These are phyloP conservation scores for Meyerozyma smithsonii DNA, from an alignment of 1,139 yeast species.

Conservation along the genomic window DNA sequence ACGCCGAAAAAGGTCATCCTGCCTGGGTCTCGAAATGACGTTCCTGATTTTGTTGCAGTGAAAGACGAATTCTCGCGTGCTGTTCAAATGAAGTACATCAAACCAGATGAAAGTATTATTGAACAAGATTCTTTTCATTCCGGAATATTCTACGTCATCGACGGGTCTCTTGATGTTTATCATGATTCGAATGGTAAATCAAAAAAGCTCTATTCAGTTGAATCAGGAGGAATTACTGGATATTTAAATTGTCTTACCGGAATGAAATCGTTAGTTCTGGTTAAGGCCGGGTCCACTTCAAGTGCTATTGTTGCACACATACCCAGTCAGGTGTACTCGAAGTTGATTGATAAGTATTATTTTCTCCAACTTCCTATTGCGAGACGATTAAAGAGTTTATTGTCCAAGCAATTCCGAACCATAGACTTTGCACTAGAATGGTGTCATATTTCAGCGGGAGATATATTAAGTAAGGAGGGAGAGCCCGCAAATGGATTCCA, in stretches of 20 bases:
- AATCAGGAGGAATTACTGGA: slow-evolving; percentile 84
- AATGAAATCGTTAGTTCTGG: slow-evolving; percentile 68
- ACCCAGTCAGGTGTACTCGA: slow-evolving; percentile 57
- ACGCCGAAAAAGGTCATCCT: background rate
- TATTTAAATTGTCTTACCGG: slow-evolving; percentile 80
- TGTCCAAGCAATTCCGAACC: slow-evolving; percentile 64
- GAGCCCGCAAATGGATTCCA: slow-evolving; percentile 91
- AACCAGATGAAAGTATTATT: slow-evolving; percentile 53
- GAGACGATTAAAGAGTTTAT: slow-evolving; percentile 56
- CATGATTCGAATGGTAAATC: slow-evolving; percentile 18
- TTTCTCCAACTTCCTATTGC: slow-evolving; percentile 76
- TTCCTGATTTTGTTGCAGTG: slow-evolving; percentile 43
- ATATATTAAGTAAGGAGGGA: slow-evolving; percentile 72
- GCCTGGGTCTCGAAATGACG: slow-evolving; percentile 1
- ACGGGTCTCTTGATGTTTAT: slow-evolving; percentile 67
- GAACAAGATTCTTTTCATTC: slow-evolving; percentile 62
- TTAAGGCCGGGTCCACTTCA: slow-evolving; percentile 50
- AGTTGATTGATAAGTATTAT: slow-evolving; percentile 70
- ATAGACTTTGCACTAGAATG: slow-evolving; percentile 93
- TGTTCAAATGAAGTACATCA: slow-evolving; percentile 52
- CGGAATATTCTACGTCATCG: slow-evolving; percentile 76
- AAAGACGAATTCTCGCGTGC: slow-evolving; percentile 62
- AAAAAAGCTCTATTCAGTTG: slow-evolving; percentile 51
- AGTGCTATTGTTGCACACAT: slow-evolving; percentile 68
- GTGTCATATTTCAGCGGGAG: slow-evolving; percentile 88